Base-by-base conservation (phyloP, 345 rosid species). In the Hibiscus tridactylites region DNA sequence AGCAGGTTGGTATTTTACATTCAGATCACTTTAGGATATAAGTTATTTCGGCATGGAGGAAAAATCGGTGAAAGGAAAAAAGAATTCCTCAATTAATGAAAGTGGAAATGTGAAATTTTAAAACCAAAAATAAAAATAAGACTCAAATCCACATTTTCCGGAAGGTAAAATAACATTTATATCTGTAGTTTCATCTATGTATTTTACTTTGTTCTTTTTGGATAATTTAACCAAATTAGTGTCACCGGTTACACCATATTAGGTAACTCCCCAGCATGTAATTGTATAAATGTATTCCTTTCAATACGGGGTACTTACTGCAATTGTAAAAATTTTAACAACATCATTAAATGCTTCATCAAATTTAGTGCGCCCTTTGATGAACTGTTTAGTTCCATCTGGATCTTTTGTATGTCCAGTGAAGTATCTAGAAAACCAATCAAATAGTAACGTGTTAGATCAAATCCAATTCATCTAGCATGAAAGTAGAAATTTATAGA, bases 321-420 rank as follows among this genome's bases (percentile, higher is more conserved):
- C 96, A 75, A 96, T 86, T 39, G 99, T 96, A 76, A 96, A 70
- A 76, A 91, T 92, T 77, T 88, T 85, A 42, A 96, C 82, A 50
- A 91, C 92, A 6, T 76, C 98, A 77, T 96, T 89, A 47, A 91
- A 61, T 44, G 85, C 85, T 59, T 81, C 83, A 73, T 91, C 75
- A 73, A 87, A 2, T 52, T 75, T 79, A 61, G 99, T 96, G 16
- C 9, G 42, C 78, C 97, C 96, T 84, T 75, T 83, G 61, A 88
- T 65, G 80, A 91, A 96, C 79, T 90, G 88, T 4, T 63, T 73
- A 3, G 8, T 72, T 79, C 99, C 99, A 65, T 78, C 63, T 17
- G 82, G 9, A 71, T 87, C 78, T 76, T 73, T 83, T 6, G 95
- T 84, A 71, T 83, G 68, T 76, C 99, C 99, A 26, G 98, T 92